Evolutionary conservation across 1,284 basidiomycete species (phyloP).

Genomic region (Fistulina hepatica): DNA sequence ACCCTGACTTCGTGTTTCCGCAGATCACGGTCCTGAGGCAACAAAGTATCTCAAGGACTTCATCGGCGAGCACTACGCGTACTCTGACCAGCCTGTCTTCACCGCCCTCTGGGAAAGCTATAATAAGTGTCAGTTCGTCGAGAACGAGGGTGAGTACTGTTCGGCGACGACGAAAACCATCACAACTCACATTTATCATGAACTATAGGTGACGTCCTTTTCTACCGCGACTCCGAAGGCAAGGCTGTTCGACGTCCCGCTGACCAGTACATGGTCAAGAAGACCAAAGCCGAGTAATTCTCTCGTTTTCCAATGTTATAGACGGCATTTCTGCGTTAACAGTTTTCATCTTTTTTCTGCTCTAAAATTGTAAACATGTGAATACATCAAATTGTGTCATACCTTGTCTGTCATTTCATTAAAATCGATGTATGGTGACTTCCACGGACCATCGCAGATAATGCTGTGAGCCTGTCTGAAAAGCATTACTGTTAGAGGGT

Average conservation of each 20-base stretch:
- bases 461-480: no score
- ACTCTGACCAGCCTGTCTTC: constrained; percentile 38
- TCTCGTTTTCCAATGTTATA: no score
- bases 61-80: constrained; percentile 42
- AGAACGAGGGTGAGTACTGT: constrained; percentile 30
- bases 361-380: no score
- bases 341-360: no score
- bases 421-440: no score
- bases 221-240: background rate
- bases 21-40: constrained; percentile 39
- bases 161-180: background rate
- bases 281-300: no score
- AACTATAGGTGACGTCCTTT: background rate
- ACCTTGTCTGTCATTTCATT: no score
- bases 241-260: background rate
- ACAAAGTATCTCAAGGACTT: constrained; percentile 40
- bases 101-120: constrained; percentile 45
- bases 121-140: constrained; percentile 60
- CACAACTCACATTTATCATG: background rate
- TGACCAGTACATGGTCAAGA: background rate
- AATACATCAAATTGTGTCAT: no score
- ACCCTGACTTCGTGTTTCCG: no score
- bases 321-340: no score
- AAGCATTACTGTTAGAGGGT: no score
- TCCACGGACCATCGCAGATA: no score